Percentiles rank a stretch among this genome's conserved stretches.
Conservation (phyloP, 306 rosid species). For the Ormosia emarginata region DNA sequence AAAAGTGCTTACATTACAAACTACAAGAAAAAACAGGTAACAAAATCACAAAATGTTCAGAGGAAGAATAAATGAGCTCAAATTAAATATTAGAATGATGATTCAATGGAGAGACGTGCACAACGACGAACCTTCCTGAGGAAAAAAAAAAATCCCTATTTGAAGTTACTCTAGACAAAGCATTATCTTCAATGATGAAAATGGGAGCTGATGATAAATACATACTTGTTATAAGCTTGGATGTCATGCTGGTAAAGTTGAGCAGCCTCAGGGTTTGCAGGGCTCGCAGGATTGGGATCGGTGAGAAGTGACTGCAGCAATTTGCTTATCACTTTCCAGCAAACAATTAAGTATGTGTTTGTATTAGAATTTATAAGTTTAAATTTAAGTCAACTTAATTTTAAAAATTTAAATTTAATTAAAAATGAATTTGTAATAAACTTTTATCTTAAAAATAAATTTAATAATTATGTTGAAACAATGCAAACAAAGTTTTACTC, state of each 20-base stretch:
- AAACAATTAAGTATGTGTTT: too few species aligned
- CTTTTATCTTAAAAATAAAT: too few species aligned
- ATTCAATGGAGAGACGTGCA: slow-evolving; percentile 31
- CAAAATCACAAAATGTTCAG: background rate
- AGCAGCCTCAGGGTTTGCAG: slow-evolving; percentile 22
- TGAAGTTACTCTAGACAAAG: background rate
- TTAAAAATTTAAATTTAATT: too few species aligned
- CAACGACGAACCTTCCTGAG: slow-evolving; percentile 32
- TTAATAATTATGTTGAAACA: too few species aligned
- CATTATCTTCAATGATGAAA: background rate
- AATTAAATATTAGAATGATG: slow-evolving; percentile 7
- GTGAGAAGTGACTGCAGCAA: slow-evolving; percentile 28
- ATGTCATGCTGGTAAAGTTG: slow-evolving; percentile 29
- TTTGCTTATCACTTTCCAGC: background rate
- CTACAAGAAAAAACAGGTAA: background rate
- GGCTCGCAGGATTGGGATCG: background rate
- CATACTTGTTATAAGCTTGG: slow-evolving; percentile 32
- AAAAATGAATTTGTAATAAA: too few species aligned
- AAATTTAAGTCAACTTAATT: too few species aligned
- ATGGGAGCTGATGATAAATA: background rate
- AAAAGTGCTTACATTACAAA: background rate
- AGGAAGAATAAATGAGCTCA: background rate
- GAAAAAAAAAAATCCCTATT: background rate
- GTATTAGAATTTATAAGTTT: too few species aligned
- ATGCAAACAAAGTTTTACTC: too few species aligned